Evolutionary conservation across 495 filamentous ascomycete species (phyloP).

Genomic region (Penicillium tannophilum): DNA sequence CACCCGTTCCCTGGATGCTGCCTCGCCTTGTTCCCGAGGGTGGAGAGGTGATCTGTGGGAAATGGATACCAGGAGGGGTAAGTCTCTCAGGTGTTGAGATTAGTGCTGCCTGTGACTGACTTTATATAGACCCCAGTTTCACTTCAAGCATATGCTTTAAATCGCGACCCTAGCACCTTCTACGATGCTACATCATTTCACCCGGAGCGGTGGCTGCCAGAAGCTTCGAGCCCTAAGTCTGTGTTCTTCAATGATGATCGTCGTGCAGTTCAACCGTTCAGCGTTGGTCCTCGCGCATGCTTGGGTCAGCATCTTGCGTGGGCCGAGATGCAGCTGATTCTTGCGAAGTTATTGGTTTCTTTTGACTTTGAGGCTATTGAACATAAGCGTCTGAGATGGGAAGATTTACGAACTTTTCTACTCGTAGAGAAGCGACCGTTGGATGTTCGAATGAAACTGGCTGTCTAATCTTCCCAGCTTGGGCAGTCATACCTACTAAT

Average conservation of each 20-base stretch:
- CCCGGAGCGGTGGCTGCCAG: not conserved
- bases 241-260: not conserved
- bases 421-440: not conserved
- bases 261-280: not conserved
- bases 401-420: not conserved
- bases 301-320: slow-evolving; percentile 1
- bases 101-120: not conserved
- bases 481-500: not conserved
- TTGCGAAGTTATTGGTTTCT: not conserved
- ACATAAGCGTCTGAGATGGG: not conserved
- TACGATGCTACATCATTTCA: not conserved
- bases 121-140: not conserved
- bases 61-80: not conserved
- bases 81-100: not conserved
- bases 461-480: not conserved
- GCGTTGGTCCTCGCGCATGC: not conserved
- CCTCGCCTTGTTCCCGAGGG: not conserved
- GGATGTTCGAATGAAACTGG: not conserved
- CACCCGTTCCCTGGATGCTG: not conserved
- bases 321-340: slow-evolving; percentile 2
- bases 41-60: not conserved
- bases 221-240: not conserved
- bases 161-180: not conserved
- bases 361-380: not conserved
- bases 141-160: not conserved